Evolutionary conservation across 306 rosid genomes (phyloP).

Genomic region (Vigna mungo): DNA sequence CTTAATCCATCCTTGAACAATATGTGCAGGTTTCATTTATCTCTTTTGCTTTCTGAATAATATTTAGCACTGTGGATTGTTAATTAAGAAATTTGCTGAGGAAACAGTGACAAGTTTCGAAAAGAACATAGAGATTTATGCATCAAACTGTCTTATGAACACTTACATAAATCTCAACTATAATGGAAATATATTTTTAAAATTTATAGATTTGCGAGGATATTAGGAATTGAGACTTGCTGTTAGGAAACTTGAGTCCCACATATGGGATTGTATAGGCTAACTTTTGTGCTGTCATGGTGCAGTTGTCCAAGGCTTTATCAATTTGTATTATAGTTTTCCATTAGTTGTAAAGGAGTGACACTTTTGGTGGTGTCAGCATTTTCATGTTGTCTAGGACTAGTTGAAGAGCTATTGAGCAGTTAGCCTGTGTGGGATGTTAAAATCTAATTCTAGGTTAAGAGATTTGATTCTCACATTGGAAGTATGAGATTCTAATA

Average conservation of each 20-base stretch:
- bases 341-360: background rate
- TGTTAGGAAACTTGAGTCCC: background rate
- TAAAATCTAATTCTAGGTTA: background rate
- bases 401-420: background rate
- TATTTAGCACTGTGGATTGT: background rate
- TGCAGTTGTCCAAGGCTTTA: background rate
- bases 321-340: background rate
- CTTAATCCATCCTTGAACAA: background rate
- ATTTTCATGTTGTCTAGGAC: background rate
- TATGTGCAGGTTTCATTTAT: conserved; percentile 3
- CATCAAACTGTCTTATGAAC: background rate
- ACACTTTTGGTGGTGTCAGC: background rate
- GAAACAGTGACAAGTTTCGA: background rate
- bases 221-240: background rate
- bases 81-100: conserved; percentile 16
- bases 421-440: background rate
- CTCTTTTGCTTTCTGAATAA: background rate
- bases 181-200: too few species aligned
- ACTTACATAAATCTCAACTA: background rate
- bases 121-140: background rate
- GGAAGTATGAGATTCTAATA: background rate
- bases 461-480: background rate
- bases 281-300: background rate
- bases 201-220: background rate
- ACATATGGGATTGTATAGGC: background rate